phyloP scores from a whole-genome alignment of 2,329 filamentous ascomycete genomes.

The Sporothrix variecibatus region DNA sequence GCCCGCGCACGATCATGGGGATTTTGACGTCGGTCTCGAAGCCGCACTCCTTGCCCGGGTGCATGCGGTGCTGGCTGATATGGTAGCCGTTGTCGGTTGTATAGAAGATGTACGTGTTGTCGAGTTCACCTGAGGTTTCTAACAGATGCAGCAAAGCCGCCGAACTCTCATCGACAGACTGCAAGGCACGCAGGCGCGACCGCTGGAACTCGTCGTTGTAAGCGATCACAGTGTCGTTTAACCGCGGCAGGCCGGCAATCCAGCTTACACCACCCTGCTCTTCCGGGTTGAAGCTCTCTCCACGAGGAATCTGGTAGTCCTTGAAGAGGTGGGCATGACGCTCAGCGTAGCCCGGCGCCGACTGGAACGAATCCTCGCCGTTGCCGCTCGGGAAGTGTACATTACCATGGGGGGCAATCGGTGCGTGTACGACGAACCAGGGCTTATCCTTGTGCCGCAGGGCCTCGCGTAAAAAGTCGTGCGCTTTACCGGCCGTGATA shows the following conservation, averaged over 20 bases:
- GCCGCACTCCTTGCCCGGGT: slow-evolving; percentile 58
- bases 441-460: slow-evolving; percentile 52
- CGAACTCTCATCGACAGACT: slow-evolving; percentile 57
- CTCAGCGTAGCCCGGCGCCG: slow-evolving; percentile 51
- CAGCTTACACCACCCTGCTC: slow-evolving; percentile 49
- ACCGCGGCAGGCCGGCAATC: slow-evolving; percentile 45
- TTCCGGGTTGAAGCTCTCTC: slow-evolving; percentile 66
- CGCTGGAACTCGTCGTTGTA: slow-evolving; percentile 56
- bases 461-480: slow-evolving; percentile 54
- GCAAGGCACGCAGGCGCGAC: slow-evolving; percentile 52
- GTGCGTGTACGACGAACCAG: slow-evolving; percentile 68
- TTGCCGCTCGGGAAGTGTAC: slow-evolving; percentile 33
- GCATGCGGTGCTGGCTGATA: slow-evolving; percentile 59
- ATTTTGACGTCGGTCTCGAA: slow-evolving; percentile 62
- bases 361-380: slow-evolving; percentile 19
- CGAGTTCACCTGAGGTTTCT: slow-evolving; percentile 55
- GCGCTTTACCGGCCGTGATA: not conserved
- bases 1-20: slow-evolving; percentile 61
- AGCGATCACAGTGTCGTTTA: slow-evolving; percentile 45
- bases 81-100: slow-evolving; percentile 60
- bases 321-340: slow-evolving; percentile 64
- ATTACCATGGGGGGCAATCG: slow-evolving; percentile 66
- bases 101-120: slow-evolving; percentile 60
- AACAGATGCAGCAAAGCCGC: slow-evolving; percentile 48
- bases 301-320: slow-evolving; percentile 60